Conservation (phyloP, 2,329 filamentous ascomycete species). For the Pezicula neosporulosa region DNA sequence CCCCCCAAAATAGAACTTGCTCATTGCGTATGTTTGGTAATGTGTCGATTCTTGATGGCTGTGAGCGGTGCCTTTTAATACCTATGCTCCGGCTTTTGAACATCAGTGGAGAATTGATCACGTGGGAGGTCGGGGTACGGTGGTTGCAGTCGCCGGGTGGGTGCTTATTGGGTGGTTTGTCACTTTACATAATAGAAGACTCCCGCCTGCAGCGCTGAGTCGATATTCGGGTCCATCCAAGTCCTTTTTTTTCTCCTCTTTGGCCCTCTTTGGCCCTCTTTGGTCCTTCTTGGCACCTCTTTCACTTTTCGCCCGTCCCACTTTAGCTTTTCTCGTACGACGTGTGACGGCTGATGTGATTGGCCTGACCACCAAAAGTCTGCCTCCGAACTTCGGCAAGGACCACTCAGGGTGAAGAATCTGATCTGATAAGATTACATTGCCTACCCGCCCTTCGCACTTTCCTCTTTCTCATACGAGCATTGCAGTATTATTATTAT, state of each 20-base stretch:
- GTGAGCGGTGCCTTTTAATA: too few species aligned
- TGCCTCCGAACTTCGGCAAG: constrained; percentile 3
- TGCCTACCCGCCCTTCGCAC: neutral
- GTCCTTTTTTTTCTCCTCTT: too few species aligned
- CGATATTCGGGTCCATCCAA: too few species aligned
- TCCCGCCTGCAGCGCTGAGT: too few species aligned
- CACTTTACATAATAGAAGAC: too few species aligned
- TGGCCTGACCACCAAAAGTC: constrained; percentile 1
- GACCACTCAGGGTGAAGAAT: neutral
- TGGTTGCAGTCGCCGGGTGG: too few species aligned
- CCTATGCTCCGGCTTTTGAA: too few species aligned
- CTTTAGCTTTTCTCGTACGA: constrained; percentile 1
- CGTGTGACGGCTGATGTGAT: constrained; percentile 7
- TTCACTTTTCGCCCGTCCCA: neutral
- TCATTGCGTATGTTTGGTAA: constrained; percentile 31
- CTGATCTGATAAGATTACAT: neutral
- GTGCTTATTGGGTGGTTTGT: too few species aligned
- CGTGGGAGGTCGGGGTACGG: too few species aligned
- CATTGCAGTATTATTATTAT: too few species aligned
- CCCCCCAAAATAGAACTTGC: constrained; percentile 41
- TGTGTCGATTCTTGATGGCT: too few species aligned
- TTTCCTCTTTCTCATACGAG: neutral
- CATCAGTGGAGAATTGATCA: too few species aligned
- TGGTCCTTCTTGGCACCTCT: neutral
- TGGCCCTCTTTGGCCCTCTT: neutral